Percentiles rank a stretch among this genome's conserved stretches.
These are phyloP conservation scores for Pelargonium exstipulatum DNA, from an alignment of 441 rosid species.

Conservation along the genomic window DNA sequence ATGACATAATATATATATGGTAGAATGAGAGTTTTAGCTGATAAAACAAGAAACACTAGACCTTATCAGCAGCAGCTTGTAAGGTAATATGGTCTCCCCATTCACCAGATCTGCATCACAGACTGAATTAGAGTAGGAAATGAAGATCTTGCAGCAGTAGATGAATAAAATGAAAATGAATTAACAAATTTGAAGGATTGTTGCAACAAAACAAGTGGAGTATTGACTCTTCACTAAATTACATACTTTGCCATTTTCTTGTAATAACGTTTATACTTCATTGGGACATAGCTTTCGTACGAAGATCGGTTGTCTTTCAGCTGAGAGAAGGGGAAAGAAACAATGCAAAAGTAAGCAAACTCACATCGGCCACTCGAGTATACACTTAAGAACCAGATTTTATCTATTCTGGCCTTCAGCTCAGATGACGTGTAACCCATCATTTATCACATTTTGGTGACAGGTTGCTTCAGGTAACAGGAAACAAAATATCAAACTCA, in stretches of 20 bases:
- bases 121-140: constrained; percentile 20
- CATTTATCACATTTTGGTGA: background rate
- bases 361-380: background rate
- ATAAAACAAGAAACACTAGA: constrained; percentile 24
- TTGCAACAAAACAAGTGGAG: constrained; percentile 17
- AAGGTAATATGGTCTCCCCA: constrained; percentile 95
- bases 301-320: constrained; percentile 58
- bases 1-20: too few relatives aligned
- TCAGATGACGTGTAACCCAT: background rate
- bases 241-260: constrained; percentile 85
- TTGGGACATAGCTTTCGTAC: constrained; percentile 88
- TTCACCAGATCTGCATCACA: constrained; percentile 66
- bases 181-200: constrained; percentile 12
- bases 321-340: constrained; percentile 39
- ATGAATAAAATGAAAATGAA: constrained; percentile 13
- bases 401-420: background rate
- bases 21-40: constrained; percentile 2
- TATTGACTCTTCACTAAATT: constrained; percentile 17
- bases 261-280: constrained; percentile 83
- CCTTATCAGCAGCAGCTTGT: constrained; percentile 98
- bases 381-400: background rate
- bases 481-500: background rate
- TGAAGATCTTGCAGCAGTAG: background rate
- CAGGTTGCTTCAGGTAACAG: background rate
- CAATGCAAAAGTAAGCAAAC: constrained; percentile 18